Percentiles rank a stretch among this genome's conserved stretches.
Evolutionary conservation across 1,284 basidiomycete species (phyloP).

Genomic region (Coniferiporia weirii): DNA sequence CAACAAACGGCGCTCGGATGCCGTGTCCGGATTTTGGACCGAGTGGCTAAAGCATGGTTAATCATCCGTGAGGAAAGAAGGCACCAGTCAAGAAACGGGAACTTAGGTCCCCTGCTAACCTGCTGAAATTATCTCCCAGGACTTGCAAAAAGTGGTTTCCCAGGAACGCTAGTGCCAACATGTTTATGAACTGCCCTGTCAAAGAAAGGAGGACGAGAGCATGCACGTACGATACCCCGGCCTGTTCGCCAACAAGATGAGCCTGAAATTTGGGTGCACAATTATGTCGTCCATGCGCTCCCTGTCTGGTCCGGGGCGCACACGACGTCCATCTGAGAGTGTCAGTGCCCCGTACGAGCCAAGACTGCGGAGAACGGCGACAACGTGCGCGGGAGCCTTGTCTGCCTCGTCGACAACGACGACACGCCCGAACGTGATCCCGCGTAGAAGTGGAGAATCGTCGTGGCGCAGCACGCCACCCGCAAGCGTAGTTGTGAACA

Average conservation of each 20-base stretch:
- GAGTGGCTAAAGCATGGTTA: constrained; percentile 39
- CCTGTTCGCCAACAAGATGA: constrained; percentile 59
- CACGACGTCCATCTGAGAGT: constrained; percentile 54
- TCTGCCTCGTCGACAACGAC: constrained; percentile 67
- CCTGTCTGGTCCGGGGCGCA: constrained; percentile 32
- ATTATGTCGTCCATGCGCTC: constrained; percentile 50
- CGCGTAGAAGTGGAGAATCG: constrained; percentile 60
- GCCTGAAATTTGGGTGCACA: constrained; percentile 57
- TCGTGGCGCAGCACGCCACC: constrained; percentile 51
- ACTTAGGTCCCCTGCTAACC: constrained; percentile 16
- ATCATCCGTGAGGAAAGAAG: not conserved
- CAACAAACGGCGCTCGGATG: constrained; percentile 52
- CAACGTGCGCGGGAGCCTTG: constrained; percentile 66
- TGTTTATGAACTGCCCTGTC: not conserved
- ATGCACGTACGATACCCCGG: constrained; percentile 64
- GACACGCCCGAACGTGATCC: constrained; percentile 51
- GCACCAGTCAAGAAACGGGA: not conserved
- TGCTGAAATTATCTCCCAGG: constrained; percentile 61
- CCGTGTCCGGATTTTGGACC: constrained; percentile 58
- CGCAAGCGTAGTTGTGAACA: constrained; percentile 59
- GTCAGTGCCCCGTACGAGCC: constrained; percentile 59
- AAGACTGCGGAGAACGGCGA: constrained; percentile 61
- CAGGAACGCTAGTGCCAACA: constrained; percentile 47
- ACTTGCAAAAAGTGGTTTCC: constrained; percentile 69
- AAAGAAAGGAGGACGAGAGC: not conserved